These are phyloP conservation scores for Colletotrichum siamense DNA, from an alignment of 2,329 filamentous ascomycete genomes.

Conservation along the genomic window DNA sequence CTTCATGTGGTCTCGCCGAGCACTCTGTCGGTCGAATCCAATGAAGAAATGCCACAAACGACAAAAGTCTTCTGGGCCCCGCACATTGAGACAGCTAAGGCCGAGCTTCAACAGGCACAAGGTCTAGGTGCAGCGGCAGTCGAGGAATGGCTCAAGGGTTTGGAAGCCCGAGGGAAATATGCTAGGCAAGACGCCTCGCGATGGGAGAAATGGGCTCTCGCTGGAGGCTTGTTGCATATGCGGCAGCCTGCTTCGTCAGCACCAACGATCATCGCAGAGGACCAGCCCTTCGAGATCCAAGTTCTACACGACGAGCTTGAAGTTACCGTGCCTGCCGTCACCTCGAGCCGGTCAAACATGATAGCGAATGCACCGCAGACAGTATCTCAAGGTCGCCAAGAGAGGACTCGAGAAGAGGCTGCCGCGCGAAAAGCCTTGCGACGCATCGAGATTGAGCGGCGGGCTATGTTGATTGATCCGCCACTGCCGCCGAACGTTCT, in stretches of 20 bases:
- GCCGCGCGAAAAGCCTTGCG: constrained; percentile 68
- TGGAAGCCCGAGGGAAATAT: constrained; percentile 67
- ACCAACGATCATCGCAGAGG: neutral
- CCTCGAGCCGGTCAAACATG: neutral
- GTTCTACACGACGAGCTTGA: neutral
- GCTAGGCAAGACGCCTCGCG: constrained; percentile 66
- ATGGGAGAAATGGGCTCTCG: constrained; percentile 76
- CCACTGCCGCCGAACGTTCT: constrained; percentile 68
- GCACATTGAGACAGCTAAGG: constrained; percentile 67
- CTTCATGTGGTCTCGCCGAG: constrained; percentile 64
- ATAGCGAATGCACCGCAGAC: neutral
- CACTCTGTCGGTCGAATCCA: constrained; percentile 55
- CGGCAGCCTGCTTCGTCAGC: constrained; percentile 23
- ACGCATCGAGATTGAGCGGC: constrained; percentile 73
- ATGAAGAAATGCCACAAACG: constrained; percentile 54
- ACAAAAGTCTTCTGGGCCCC: constrained; percentile 68
- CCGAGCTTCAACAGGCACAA: constrained; percentile 68
- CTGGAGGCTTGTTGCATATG: constrained; percentile 47
- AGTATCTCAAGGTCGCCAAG: neutral
- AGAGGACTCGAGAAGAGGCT: constrained; percentile 54
- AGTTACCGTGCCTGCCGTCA: neutral
- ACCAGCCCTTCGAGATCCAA: neutral
- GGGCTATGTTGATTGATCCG: constrained; percentile 69
- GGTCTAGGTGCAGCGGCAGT: constrained; percentile 70
- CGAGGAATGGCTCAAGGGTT: constrained; percentile 82